Base-by-base conservation (phyloP, 2,329 filamentous ascomycete species). In the Curvularia eragrostidis region DNA sequence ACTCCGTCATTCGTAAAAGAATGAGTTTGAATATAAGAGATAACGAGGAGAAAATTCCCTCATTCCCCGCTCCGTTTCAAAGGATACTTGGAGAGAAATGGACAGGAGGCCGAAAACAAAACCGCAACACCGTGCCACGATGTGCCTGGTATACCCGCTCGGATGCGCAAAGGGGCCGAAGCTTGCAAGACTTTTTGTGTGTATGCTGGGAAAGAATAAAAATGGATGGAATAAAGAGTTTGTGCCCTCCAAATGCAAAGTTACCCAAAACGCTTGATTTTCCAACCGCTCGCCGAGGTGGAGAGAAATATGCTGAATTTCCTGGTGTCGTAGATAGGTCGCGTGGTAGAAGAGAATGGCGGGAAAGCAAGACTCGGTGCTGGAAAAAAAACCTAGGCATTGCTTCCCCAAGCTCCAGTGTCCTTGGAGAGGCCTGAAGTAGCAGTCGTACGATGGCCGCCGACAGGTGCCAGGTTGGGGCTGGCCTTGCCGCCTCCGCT, bases 401-500 rank as follows among this genome's bases (percentile, higher is more conserved):
- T 66, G 39, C 53, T 64, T 8, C 64, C 61, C 68, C 65, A 69
- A 6, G 64, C 58, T 15, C 62, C 66, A 12, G 61, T 46, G 13
- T 65, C 63, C 19, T 52, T 64, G 6, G 63, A 68, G 8, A 72
- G 57, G 10, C 65, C 68, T 39, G 67, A 70, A 26, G 57, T 59
- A 13, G 52, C 62, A 7, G 59, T 48, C 36, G 60, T 52, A 23
- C 72, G 67, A 48, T 75, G 73, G 19, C 68, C 67, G 10, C 74
- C 75, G 12, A 76, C 72, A 9, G 75, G 73, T 15, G 69, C 68
- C 15, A 76, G 60, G 48, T 63, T 74, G 2, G 75, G 75, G 56
- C 74, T 76, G 1, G 59, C 69, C 48, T 75, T 75, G 5, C 73
- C 73, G n/a, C 71, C 73, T 15, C 68, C 72, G 38, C 70, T 75